Conservation (phyloP, 2,329 filamentous ascomycete genomes). For the Hypoxylon sp. region DNA sequence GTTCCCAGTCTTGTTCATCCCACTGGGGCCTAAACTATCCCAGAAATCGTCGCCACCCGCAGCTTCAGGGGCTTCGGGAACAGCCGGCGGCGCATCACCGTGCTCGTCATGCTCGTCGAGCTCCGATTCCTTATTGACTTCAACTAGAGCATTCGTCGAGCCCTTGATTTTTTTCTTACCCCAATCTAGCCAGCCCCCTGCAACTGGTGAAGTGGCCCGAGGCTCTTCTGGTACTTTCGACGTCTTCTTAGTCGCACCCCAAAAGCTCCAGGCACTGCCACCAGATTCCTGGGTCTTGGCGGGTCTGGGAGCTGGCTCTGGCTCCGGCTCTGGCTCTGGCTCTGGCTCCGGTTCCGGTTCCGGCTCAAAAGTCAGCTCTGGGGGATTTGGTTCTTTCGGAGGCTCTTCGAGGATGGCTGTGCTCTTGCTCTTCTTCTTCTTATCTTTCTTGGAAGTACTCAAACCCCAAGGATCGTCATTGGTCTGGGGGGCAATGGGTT, state of each 20-base stretch:
- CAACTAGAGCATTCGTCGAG: constrained; percentile 38
- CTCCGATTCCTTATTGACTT: constrained; percentile 42
- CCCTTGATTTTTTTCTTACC: constrained; percentile 51
- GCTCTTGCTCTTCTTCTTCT: constrained; percentile 62
- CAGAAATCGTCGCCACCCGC: constrained; percentile 42
- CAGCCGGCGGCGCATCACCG: constrained; percentile 25
- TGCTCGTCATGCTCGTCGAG: constrained; percentile 12
- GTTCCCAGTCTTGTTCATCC: constrained; percentile 47
- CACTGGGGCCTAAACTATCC: constrained; percentile 35
- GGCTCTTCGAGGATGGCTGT: constrained; percentile 31
- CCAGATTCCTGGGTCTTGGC: constrained; percentile 53
- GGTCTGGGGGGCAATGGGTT: constrained; percentile 11
- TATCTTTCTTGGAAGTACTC: constrained; percentile 49
- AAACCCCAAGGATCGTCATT: constrained; percentile 45
- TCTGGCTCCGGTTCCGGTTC: constrained; percentile 47
- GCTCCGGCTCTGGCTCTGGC: constrained; percentile 50
- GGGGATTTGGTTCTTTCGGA: constrained; percentile 39
- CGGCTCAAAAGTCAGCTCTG: constrained; percentile 36
- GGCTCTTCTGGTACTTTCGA: constrained; percentile 49
- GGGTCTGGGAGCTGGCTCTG: constrained; percentile 34
- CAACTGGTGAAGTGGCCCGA: constrained; percentile 21
- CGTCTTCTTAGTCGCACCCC: constrained; percentile 65
- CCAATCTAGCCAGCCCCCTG: constrained; percentile 42
- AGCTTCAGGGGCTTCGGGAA: constrained; percentile 39
- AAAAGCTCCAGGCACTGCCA: constrained; percentile 66